A percentile compares a stretch with the other conserved stretches of the same genome.
Evolutionary conservation across 208 protist genomes (phyloP).

Genomic region (Acanthamoeba lenticulata): DNA sequence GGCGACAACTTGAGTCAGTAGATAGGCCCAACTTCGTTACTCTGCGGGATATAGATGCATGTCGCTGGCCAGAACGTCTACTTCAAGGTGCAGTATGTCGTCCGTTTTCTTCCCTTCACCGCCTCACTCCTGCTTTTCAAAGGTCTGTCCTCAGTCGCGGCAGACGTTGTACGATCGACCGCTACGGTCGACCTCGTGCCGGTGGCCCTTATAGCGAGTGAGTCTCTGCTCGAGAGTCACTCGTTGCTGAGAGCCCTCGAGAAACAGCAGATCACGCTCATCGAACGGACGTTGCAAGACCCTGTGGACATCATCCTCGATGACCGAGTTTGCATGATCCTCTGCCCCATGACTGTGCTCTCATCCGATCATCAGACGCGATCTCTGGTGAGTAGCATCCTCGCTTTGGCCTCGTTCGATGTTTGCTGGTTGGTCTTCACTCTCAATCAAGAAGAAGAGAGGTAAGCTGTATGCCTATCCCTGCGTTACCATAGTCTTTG

Average conservation of each 20-base stretch:
- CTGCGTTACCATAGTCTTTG: no score
- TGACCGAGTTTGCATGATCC: background rate
- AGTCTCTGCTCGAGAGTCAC: background rate
- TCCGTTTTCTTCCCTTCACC: no score
- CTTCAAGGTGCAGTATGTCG: background rate
- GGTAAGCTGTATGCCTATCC: no score
- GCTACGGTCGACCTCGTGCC: background rate
- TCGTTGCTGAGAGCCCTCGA: background rate
- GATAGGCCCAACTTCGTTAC: background rate
- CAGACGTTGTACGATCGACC: background rate
- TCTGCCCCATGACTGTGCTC: background rate
- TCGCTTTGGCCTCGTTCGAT: background rate
- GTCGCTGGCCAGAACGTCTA: background rate
- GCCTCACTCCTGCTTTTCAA: no score
- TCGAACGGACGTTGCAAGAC: background rate
- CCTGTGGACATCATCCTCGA: background rate
- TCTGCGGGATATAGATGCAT: background rate
- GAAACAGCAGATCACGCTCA: slow-evolving; percentile 8
- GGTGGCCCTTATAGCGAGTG: background rate
- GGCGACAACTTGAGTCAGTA: background rate
- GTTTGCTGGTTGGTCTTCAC: background rate
- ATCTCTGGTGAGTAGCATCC: background rate
- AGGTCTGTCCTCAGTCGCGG: background rate
- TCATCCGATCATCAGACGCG: background rate
- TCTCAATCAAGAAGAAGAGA: background rate